Evolutionary conservation across 208 protist species (phyloP).

Genomic region (Jaenimonas drosophilae): DNA sequence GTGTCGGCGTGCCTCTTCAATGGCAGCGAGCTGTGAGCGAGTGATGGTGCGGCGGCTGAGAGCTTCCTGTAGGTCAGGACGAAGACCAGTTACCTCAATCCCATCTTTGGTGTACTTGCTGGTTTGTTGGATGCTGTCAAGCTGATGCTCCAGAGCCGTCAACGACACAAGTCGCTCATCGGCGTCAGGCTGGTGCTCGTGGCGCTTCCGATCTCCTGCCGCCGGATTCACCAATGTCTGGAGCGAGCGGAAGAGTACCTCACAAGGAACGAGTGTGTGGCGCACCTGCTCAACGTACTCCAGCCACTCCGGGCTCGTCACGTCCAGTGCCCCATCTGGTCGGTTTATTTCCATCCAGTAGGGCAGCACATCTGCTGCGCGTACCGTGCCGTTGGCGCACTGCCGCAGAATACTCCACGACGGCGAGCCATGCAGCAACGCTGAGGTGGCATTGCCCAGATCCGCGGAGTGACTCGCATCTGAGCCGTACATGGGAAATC

Average conservation of each 20-base stretch:
- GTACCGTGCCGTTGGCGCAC: slow-evolving; percentile 48
- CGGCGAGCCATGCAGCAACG: neutral
- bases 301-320: slow-evolving; percentile 55
- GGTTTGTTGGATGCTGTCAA: slow-evolving; percentile 32
- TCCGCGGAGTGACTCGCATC: neutral
- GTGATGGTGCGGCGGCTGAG: slow-evolving; percentile 59
- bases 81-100: slow-evolving; percentile 74
- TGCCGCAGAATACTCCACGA: slow-evolving; percentile 29
- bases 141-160: slow-evolving; percentile 52
- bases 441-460: neutral
- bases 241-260: slow-evolving; percentile 67
- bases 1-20: slow-evolving; percentile 23
- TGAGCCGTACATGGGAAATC: no score
- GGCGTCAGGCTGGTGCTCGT: slow-evolving; percentile 2
- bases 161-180: slow-evolving; percentile 32
- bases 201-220: neutral
- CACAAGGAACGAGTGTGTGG: slow-evolving; percentile 36
- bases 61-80: slow-evolving; percentile 39
- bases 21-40: slow-evolving; percentile 36
- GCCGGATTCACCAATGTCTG: slow-evolving; percentile 4
- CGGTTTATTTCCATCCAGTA: slow-evolving; percentile 73
- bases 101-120: slow-evolving; percentile 49
- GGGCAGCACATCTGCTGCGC: slow-evolving; percentile 49
- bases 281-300: slow-evolving; percentile 42
- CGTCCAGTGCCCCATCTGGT: slow-evolving; percentile 37